These are phyloP conservation scores for Syncephalis plumigaleata DNA, from an alignment of 371 early-diverging fungal genomes.

Conservation along the genomic window DNA sequence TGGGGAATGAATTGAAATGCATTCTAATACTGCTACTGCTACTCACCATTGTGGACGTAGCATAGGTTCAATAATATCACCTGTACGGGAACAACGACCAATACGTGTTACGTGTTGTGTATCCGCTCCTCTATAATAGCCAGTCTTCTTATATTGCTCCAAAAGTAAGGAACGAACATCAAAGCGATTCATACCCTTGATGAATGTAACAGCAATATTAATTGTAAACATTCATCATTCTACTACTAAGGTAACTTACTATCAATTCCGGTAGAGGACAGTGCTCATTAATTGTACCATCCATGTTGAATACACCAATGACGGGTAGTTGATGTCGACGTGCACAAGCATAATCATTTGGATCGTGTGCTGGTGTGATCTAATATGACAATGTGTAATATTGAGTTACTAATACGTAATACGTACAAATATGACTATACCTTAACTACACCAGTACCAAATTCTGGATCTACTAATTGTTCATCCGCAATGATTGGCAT, in stretches of 20 bases:
- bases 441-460: conserved; percentile 98
- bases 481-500: conserved; percentile 86
- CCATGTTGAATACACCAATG: conserved; percentile 67
- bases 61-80: conserved; percentile 95
- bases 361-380: conserved; percentile 97
- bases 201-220: neutral
- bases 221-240: too few species aligned
- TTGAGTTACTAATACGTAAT: neutral
- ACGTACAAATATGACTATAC: too few species aligned
- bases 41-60: conserved; percentile 96
- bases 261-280: conserved; percentile 23
- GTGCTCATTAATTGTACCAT: conserved; percentile 50
- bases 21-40: neutral
- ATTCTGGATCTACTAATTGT: conserved; percentile 73
- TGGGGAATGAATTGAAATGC: neutral
- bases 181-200: conserved; percentile 55
- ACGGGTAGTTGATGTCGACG: conserved; percentile 84
- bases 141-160: conserved; percentile 32
- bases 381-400: conserved; percentile 7
- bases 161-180: conserved; percentile 63
- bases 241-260: conserved; percentile 7
- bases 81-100: conserved; percentile 76
- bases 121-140: conserved; percentile 51
- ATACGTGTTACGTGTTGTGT: conserved; percentile 77
- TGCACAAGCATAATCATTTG: conserved; percentile 89